phyloP scores from a whole-genome alignment of 306 rosid species.

The Begonia loranthoides region DNA sequence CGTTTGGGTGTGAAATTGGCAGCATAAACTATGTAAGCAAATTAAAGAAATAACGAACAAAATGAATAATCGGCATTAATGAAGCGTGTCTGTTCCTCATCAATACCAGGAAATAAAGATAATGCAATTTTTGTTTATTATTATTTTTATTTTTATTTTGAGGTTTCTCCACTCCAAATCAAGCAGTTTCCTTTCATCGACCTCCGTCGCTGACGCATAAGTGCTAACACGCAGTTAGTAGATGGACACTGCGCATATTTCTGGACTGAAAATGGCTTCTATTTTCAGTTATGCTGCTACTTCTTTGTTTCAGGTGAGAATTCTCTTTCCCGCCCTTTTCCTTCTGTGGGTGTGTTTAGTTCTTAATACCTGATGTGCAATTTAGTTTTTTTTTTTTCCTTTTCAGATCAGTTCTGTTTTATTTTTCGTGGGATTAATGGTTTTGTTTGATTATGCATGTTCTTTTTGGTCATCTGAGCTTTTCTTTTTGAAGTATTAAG shows the following conservation, averaged over 20 bases:
- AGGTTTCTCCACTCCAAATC: background rate
- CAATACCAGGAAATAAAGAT: background rate
- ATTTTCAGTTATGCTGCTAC: conserved; percentile 14
- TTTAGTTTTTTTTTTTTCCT: background rate
- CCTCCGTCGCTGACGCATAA: background rate
- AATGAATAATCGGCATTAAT: conserved; percentile 3
- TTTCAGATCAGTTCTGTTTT: background rate
- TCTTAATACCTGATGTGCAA: background rate
- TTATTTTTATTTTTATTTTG: no score
- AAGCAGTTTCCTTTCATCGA: background rate
- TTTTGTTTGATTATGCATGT: no score
- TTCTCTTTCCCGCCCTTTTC: background rate
- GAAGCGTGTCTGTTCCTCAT: conserved; percentile 16
- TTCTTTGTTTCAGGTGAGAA: conserved; percentile 37
- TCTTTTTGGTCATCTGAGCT: background rate
- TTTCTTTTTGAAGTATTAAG: background rate
- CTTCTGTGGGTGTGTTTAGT: background rate
- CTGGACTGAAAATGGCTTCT: conserved; percentile 16
- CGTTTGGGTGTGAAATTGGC: no score
- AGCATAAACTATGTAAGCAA: no score
- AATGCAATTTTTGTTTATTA: background rate
- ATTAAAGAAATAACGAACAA: no score
- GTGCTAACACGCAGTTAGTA: background rate
- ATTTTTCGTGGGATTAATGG: no score
- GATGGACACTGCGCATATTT: background rate